Base-by-base conservation (phyloP, 352 stramenopile genomes). In the Phytophthora fragariae region DNA sequence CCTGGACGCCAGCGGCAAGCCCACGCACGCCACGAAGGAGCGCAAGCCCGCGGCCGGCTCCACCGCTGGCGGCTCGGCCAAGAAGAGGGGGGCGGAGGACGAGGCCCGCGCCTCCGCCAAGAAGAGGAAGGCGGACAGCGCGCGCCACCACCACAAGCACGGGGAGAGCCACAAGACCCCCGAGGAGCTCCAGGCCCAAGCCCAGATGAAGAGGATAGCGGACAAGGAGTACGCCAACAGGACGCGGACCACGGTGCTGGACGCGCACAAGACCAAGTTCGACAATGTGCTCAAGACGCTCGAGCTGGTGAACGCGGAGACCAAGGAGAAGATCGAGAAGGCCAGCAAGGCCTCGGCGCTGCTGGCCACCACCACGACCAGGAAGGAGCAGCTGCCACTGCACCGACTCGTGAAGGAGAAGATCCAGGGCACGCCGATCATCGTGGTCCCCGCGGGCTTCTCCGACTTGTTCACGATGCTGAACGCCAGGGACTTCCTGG, bases 391-490 rank as follows among this genome's bases (percentile, higher is more conserved):
- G 57, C 47, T 89, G 21, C 90, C 88, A 33, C 76, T 97, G 19
- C 73, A 83, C 33, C 72, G 77, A 39, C 71, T 93, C 11, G 81
- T 97, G 60, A 90, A 93, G 65, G 79, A 93, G 15, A 94, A 92
- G 66, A 90, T 97, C 47, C 68, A 89, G 31, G 88, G 89, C 21
- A 97, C 86, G 8, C 90, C 90, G n/a, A 97, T 98, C 61, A 98
- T 98, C 77, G 89, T 98, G 29, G 88, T 98, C 9, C 92, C 92
- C 0, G 92, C 91, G 0, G 90, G 91, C 2, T 92, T 93, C 55
- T 96, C 89, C 29, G 89, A 97, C 56, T 55, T 97, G 52, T 86
- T 98, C 33, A 97, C 90, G 49, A 92, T 98, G 83, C 81, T 96
- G 35, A 98, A 98, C 59, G 88, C 85, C 47, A 91, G 86, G 39